Evolutionary conservation across 2,329 filamentous ascomycete species (phyloP).

Genomic region (Fusarium newnesense): DNA sequence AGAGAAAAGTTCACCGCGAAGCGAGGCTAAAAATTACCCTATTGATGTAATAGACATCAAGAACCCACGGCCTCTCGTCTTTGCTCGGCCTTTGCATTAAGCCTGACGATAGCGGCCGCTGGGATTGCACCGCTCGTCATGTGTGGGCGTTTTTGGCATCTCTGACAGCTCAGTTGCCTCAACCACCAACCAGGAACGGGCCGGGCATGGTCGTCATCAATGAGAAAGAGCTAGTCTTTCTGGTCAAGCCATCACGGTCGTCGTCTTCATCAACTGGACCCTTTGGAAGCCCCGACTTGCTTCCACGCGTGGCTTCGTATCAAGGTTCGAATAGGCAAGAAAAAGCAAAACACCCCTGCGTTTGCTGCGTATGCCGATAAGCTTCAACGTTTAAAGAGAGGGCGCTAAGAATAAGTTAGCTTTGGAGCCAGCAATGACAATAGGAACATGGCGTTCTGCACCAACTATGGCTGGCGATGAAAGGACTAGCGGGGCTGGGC

Average conservation of each 20-base stretch:
- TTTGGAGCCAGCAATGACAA: slow-evolving; percentile 27
- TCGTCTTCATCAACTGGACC: neutral
- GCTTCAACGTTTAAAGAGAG: slow-evolving; percentile 28
- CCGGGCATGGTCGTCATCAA: slow-evolving; percentile 9
- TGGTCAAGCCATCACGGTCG: neutral
- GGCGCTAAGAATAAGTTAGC: neutral
- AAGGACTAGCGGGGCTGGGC: slow-evolving; percentile 13
- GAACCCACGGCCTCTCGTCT: neutral
- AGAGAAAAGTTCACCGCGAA: neutral
- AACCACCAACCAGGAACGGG: slow-evolving; percentile 28
- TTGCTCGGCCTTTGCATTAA: slow-evolving; percentile 1
- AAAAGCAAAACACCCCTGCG: slow-evolving; percentile 26
- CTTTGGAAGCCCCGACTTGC: neutral
- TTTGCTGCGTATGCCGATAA: slow-evolving; percentile 16
- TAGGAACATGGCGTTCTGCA: slow-evolving; percentile 34
- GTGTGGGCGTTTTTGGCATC: slow-evolving; percentile 4
- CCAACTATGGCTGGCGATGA: slow-evolving; percentile 30
- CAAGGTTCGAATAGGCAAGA: slow-evolving; percentile 17
- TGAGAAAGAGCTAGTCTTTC: neutral
- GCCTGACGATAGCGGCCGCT: slow-evolving; percentile 1
- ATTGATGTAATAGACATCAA: neutral
- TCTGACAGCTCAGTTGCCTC: slow-evolving; percentile 27
- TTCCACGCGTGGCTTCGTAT: slow-evolving; percentile 1
- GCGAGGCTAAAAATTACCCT: neutral
- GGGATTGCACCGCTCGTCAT: neutral